Evolutionary conservation across 208 protist species (phyloP), one percentile per base, ranked within the genome.

Genomic region (Porcisia hertigi): DNA sequence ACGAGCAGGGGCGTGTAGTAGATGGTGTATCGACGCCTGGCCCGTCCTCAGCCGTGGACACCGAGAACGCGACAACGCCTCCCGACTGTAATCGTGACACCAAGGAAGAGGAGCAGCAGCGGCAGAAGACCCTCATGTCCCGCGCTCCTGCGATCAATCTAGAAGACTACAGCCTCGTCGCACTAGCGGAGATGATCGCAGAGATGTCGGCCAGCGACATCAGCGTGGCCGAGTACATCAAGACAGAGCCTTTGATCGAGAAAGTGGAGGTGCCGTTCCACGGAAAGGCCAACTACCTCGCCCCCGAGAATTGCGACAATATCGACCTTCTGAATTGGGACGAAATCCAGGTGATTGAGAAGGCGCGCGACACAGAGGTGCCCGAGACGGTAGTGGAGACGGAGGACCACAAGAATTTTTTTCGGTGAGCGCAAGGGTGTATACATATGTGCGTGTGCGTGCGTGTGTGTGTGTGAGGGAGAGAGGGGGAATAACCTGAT

Each of bases 281-380:
- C 69, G 92, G 90, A 2, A 73, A 60, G 58, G 86, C 86, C 16
- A 87, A 89, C 78, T 94, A 92, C 79, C 78, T 96, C 9, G 85
- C 90, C n/a, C 84, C 89, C 20, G 90, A 94, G 71, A 96, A 96
- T 80, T 96, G 92, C 76, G 90, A 96, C 77, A 81, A 94, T 81
- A 94, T 96, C 76, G 88, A 93, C 54, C 57, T 84, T 79, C 79
- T 93, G 54, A 83, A 94, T 74, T 94, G 88, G 92, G 84, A 91
- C 7, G 79, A 75, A 16, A 85, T 96, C 49, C 60, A 92, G 70
- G 92, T 94, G 65, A 74, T 83, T 62, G 85, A 93, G 81, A 25
- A 60, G 54, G 64, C 71, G 58, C 54, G 41, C 3, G 75, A 75
- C 54, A 73, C 52, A 47, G 85, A 69, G 8, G 57, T 63, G 23